Base-by-base conservation (phyloP, 345 rosid genomes). In the Mangifera indica region DNA sequence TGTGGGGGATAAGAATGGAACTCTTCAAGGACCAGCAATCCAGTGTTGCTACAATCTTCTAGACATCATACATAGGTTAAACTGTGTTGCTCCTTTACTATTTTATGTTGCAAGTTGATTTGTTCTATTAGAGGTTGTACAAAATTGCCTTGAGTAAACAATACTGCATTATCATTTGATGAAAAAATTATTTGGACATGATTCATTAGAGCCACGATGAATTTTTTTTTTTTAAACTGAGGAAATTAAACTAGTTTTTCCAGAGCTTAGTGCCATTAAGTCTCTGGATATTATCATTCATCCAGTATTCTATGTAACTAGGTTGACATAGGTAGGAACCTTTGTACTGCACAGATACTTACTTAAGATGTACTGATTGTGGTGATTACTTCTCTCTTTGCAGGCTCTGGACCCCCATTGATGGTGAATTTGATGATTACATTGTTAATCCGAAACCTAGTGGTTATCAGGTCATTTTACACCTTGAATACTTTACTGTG, bases 351-450 rank as follows among this genome's bases (percentile, higher is more conserved):
- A 48, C 18, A 45, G 29, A 20, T 54, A 24, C 45, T 26, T 7
- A 25, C 44, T 26, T 8, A 22, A 42, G 7, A 9, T 49, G 2
- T 70, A 21, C 25, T 65, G 25, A 42, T 62, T 66, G 45, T 61
- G 25, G 66, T 58, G 34, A 5, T 26, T 45, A 2, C 10, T 61
- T 65, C 72, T 78, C 69, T 66, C 46, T 61, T 14, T 60, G 73
- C 88, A 89, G 94, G 82, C 83, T 89, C 32, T 89, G 94, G 94
- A 77, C 86, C 68, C 94, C 94, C 17, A 83, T 89, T 66, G 91
- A 87, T 78, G 94, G 94, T 56, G 91, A 89, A 80, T 83, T 87
- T 81, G 94, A 89, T 79, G 94, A 89, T 77, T 89, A 89, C 76
- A 86, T 89, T 77, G 85, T 89, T 65, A 89, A 89, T 69, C 94